phyloP scores from a whole-genome alignment of 2,329 filamentous ascomycete genomes.

The Xylariaceae sp. region DNA sequence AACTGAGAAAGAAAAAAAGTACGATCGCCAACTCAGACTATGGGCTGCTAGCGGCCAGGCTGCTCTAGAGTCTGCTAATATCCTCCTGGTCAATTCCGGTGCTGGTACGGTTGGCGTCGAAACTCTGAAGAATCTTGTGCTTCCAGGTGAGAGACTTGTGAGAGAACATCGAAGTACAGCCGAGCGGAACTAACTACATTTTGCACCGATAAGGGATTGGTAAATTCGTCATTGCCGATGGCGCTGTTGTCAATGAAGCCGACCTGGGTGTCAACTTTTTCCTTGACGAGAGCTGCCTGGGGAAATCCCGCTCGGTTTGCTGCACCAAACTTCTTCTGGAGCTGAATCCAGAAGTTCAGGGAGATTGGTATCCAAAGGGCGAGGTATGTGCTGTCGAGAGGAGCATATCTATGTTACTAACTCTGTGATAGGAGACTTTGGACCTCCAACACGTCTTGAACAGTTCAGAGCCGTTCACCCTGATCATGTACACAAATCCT shows the following conservation, averaged over 20 bases:
- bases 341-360: constrained; percentile 87
- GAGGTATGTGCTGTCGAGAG: constrained; percentile 34
- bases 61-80: constrained; percentile 83
- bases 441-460: constrained; percentile 42
- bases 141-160: constrained; percentile 58
- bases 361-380: constrained; percentile 59
- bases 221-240: constrained; percentile 85
- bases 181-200: neutral
- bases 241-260: constrained; percentile 67
- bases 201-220: constrained; percentile 63
- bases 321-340: constrained; percentile 75
- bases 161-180: neutral
- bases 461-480: constrained; percentile 43
- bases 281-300: constrained; percentile 72
- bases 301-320: constrained; percentile 72
- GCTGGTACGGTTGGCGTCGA: constrained; percentile 86
- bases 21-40: constrained; percentile 89
- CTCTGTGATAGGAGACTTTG: constrained; percentile 29
- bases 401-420: constrained; percentile 10
- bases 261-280: constrained; percentile 98
- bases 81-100: constrained; percentile 85
- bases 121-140: constrained; percentile 92
- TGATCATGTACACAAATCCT: constrained; percentile 53
- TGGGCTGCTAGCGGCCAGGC: constrained; percentile 93
- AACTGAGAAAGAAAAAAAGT: constrained; percentile 67